phyloP scores from a whole-genome alignment of 371 early-diverging fungal genomes.

The Cokeromyces recurvatus region DNA sequence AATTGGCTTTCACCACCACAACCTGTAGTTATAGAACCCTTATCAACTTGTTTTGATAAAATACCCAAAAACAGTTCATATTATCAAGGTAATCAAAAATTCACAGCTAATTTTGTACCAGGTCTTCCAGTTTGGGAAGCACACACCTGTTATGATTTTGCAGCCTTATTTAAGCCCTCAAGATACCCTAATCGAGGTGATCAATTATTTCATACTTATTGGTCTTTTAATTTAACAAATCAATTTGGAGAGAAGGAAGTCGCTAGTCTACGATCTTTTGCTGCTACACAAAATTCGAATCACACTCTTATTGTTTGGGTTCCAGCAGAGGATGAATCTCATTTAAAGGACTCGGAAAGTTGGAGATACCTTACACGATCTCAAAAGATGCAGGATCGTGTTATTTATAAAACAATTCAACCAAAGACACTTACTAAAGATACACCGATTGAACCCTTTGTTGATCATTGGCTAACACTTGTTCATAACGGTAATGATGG shows the following conservation, averaged over 20 bases:
- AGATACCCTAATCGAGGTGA: slow-evolving; percentile 10
- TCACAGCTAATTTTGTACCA: slow-evolving; percentile 31
- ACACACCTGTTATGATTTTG: slow-evolving; percentile 47
- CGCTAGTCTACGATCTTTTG: slow-evolving; percentile 37
- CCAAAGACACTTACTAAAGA: slow-evolving; percentile 1
- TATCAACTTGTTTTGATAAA: slow-evolving; percentile 26
- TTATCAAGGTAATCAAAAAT: slow-evolving; percentile 18
- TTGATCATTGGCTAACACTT: slow-evolving; percentile 14
- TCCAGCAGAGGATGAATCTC: slow-evolving; percentile 18
- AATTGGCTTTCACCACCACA: slow-evolving; percentile 33
- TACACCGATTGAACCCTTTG: slow-evolving; percentile 19
- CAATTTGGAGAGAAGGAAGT: slow-evolving; percentile 28
- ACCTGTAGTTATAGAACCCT: slow-evolving; percentile 22
- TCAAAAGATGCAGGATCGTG: no score
- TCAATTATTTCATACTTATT: slow-evolving; percentile 37
- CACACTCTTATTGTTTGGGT: slow-evolving; percentile 41
- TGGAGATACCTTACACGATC: slow-evolving; percentile 17
- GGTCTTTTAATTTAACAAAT: slow-evolving; percentile 16
- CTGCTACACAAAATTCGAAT: slow-evolving; percentile 36
- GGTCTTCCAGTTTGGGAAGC: slow-evolving; percentile 38
- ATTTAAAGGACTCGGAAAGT: slow-evolving; percentile 8
- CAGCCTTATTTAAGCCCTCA: slow-evolving; percentile 22
- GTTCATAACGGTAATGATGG: slow-evolving; percentile 17
- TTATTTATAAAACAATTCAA: slow-evolving; percentile 10
- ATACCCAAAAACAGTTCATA: slow-evolving; percentile 19